Base-by-base conservation (phyloP, 1,284 basidiomycete genomes). In the Leccinum insolens region DNA sequence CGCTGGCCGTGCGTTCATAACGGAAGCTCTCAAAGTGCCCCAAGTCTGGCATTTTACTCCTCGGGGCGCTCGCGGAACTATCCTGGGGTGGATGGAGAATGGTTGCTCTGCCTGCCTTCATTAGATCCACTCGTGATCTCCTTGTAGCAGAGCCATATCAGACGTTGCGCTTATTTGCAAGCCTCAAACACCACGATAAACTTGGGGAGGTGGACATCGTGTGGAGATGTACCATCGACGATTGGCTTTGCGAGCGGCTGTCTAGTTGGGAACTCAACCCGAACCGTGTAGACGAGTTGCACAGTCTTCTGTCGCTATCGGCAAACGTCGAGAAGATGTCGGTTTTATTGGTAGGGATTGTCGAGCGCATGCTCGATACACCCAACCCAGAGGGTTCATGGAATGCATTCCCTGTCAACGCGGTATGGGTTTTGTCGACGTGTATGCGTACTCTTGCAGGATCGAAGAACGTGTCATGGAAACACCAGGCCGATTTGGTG, bases 71-170 rank as follows among this genome's bases (percentile, higher is more conserved):
- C 8, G 83, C 87, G 1, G 88, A 90, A 62, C 75, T 89, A 9
- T 83, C 82, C 1, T 94, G 92, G 90, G 86, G 86, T 41, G 92
- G 90, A 2, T 93, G 91, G 90, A 91, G 87, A 72, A 80, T 87
- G 46, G 76, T 93, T 28, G 89, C 85, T 25, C 75, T 88, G 2
- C 88, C 91, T 1, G 77, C 83, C 17, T 75, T 92, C 25, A 72
- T 88, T 28, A 87, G 86, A 72, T 80, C 81, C 44, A 85, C 85
- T 1, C 78, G 81, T 2, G 81, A 81, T 62, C 72, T 87, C 25
- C 75, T 90, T 14, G 78, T 85, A 25, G 68, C 68, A 3, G 79
- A 84, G 57, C 80, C 85, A 2, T 72, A 74, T 41, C 72, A 76
- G 58, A 80, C 85, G 0, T 72, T 91, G 12, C 81, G 81, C 34